Conservation (phyloP, 2,329 filamentous ascomycete species). For the Zelopaecilomyces penicillatus region DNA sequence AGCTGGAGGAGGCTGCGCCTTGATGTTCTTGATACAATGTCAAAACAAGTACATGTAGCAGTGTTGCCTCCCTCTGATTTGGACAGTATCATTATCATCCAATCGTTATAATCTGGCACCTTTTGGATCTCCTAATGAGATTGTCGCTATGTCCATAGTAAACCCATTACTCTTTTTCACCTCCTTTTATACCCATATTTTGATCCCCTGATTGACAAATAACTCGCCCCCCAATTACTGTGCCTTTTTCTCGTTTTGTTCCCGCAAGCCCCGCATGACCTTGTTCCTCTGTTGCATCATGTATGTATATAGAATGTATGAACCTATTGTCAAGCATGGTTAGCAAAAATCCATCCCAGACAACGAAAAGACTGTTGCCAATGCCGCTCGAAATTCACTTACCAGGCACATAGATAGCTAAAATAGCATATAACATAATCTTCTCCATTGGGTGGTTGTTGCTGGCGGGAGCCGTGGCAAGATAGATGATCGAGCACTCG, state of each 20-base stretch:
- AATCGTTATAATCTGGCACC: no score
- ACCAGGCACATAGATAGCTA: slow-evolving; percentile 76
- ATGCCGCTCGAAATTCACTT: slow-evolving; percentile 24
- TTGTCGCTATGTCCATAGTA: no score
- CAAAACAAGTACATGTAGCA: no score
- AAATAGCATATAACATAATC: slow-evolving; percentile 53
- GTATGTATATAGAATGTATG: slow-evolving; percentile 82
- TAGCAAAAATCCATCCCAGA: slow-evolving; percentile 1
- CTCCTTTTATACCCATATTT: no score
- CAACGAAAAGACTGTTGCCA: not conserved
- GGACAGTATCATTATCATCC: no score
- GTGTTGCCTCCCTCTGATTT: no score
- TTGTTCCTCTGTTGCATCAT: slow-evolving; percentile 89
- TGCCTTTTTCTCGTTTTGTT: slow-evolving; percentile 33
- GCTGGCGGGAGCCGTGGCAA: slow-evolving; percentile 53
- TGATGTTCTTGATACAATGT: no score
- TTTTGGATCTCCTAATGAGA: no score
- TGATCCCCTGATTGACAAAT: no score
- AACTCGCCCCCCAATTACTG: slow-evolving; percentile 19
- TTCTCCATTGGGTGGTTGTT: slow-evolving; percentile 40
- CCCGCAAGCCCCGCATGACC: slow-evolving; percentile 58
- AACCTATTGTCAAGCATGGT: slow-evolving; percentile 32
- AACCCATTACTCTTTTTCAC: no score
- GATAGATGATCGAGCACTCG: slow-evolving; percentile 75
- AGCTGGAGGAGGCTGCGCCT: no score